phyloP scores from a whole-genome alignment of 352 stramenopile genomes.

The Phytophthora brassicae region DNA sequence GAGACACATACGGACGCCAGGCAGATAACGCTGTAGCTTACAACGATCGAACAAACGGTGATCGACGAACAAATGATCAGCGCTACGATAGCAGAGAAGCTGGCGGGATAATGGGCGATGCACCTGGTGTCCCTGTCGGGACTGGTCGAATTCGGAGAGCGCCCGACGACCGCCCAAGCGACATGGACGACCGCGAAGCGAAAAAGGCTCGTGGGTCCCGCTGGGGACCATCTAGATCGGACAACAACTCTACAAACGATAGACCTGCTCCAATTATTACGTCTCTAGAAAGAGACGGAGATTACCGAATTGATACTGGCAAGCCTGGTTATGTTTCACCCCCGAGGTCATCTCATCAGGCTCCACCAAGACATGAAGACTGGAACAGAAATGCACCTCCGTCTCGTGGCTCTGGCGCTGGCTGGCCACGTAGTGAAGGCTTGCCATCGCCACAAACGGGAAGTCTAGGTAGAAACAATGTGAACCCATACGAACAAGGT shows the following conservation, averaged over 20 bases:
- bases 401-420: constrained; percentile 23
- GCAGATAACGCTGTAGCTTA: constrained; percentile 14
- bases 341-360: constrained; percentile 18
- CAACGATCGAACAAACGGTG: constrained; percentile 26
- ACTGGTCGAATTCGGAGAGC: constrained; percentile 29
- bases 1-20: constrained; percentile 12
- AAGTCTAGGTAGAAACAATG: constrained; percentile 31
- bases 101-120: constrained; percentile 34
- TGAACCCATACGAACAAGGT: constrained; percentile 20
- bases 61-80: constrained; percentile 19
- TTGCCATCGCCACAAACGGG: constrained; percentile 29
- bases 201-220: constrained; percentile 74
- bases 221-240: constrained; percentile 62
- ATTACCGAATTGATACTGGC: constrained; percentile 25
- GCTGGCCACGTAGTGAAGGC: constrained; percentile 28
- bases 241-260: constrained; percentile 28
- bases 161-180: constrained; percentile 27
- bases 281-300: constrained; percentile 25
- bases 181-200: constrained; percentile 43
- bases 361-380: constrained; percentile 27
- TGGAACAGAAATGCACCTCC: constrained; percentile 31
- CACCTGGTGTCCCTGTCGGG: constrained; percentile 22
- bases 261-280: constrained; percentile 58
- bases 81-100: constrained; percentile 20
- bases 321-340: constrained; percentile 30